Percentiles rank a stretch among this genome's conserved stretches.
Evolutionary conservation across 768 basidiomycete species (phyloP).

Genomic region (Paxillus rubicundulus): DNA sequence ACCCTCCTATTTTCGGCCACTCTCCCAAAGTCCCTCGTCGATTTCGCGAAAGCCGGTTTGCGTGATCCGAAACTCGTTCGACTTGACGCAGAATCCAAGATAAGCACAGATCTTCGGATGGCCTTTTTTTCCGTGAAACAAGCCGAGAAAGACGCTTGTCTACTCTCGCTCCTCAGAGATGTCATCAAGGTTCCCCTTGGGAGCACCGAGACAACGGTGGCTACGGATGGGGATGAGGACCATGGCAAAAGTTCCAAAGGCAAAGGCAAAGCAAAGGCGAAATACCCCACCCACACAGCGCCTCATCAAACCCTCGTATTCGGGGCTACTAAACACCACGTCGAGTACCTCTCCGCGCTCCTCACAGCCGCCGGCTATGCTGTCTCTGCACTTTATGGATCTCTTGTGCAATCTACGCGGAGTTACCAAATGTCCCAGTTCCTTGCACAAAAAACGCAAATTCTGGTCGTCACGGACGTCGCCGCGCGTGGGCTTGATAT

Average conservation of each 20-base stretch:
- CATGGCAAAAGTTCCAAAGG: conserved; percentile 39
- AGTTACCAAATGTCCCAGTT: conserved; percentile 90
- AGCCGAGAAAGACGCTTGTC: conserved; percentile 90
- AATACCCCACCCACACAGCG: conserved; percentile 48
- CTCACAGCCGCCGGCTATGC: conserved; percentile 81
- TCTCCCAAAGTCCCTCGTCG: conserved; percentile 90
- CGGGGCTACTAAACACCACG: conserved; percentile 96
- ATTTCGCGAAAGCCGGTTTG: conserved; percentile 97
- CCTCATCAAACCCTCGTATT: conserved; percentile 94
- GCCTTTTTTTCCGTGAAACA: conserved; percentile 92
- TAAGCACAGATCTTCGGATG: conserved; percentile 90
- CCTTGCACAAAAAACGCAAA: conserved; percentile 69
- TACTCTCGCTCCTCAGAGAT: conserved; percentile 81
- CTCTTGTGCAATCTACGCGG: conserved; percentile 89
- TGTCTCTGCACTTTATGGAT: conserved; percentile 92
- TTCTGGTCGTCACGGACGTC: conserved; percentile 96
- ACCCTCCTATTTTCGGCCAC: conserved; percentile 96
- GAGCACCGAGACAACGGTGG: conserved; percentile 22
- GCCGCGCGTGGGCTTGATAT: conserved; percentile 99
- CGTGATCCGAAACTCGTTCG: conserved; percentile 92
- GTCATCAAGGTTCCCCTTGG: conserved; percentile 79
- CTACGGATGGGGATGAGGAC: conserved; percentile 22
- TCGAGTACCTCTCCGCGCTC: conserved; percentile 86
- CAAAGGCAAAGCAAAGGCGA: conserved; percentile 52
- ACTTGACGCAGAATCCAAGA: conserved; percentile 95